A percentile compares a stretch with the other conserved stretches of the same genome.
Evolutionary conservation across 2,329 filamentous ascomycete genomes (phyloP).

Genomic region (Colletotrichum viniferum): DNA sequence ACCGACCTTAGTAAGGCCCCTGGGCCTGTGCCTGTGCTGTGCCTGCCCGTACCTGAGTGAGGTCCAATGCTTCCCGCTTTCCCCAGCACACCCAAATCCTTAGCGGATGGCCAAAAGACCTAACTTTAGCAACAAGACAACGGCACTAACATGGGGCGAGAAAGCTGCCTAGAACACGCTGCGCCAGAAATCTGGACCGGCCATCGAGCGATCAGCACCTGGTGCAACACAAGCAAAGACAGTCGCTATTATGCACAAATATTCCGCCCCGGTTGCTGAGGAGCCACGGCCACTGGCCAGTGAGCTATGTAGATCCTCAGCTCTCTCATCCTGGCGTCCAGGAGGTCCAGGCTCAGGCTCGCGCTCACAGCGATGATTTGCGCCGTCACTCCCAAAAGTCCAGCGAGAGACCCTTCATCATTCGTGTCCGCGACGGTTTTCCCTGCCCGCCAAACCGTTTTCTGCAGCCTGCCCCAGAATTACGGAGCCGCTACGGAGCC

Average conservation of each 20-base stretch:
- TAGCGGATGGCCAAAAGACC: slow-evolving; percentile 1
- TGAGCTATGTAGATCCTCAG: background rate
- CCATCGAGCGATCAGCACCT: slow-evolving; percentile 4
- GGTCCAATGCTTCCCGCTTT: background rate
- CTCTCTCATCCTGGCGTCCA: background rate
- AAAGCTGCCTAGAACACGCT: slow-evolving; percentile 10
- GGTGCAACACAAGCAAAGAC: background rate
- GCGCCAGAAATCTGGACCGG: slow-evolving; percentile 3
- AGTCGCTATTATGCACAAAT: background rate
- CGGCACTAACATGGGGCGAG: background rate
- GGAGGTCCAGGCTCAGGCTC: background rate
- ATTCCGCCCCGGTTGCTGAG: background rate
- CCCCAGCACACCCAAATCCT: background rate
- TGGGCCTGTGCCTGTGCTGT: background rate
- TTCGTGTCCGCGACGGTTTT: background rate
- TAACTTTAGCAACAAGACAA: slow-evolving; percentile 20
- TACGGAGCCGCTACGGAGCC: slow-evolving; percentile 4
- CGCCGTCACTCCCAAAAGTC: background rate
- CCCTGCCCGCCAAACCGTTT: background rate
- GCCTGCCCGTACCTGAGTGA: background rate
- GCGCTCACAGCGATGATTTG: background rate
- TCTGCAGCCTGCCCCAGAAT: background rate
- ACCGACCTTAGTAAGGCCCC: background rate
- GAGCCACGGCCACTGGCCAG: background rate
- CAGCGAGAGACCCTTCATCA: background rate